Percentiles rank a stretch among this genome's conserved stretches.
Evolutionary conservation across 108 stramenopile species (phyloP).

Genomic region (Schizochytrium sp.): DNA sequence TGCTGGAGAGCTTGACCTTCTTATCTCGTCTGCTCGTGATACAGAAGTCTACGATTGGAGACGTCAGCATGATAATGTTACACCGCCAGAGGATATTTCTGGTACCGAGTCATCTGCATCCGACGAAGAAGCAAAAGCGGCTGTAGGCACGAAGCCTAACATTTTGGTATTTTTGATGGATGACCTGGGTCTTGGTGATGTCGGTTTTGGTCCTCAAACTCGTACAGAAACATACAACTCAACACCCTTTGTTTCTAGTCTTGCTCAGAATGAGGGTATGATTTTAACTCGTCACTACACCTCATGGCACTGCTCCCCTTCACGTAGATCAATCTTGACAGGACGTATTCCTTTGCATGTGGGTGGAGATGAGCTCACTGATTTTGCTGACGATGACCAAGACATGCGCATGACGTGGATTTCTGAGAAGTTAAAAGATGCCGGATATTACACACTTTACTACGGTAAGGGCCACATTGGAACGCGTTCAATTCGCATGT

Average conservation of each 20-base stretch:
- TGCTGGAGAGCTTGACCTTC: constrained; percentile 66
- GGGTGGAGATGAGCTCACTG: constrained; percentile 45
- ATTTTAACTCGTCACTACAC: constrained; percentile 43
- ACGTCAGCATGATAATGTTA: not conserved
- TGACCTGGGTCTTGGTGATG: constrained; percentile 49
- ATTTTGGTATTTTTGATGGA: constrained; percentile 51
- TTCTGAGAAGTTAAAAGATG: constrained; percentile 35
- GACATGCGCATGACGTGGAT: constrained; percentile 60
- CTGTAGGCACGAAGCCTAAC: constrained; percentile 27
- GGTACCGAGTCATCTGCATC: not conserved
- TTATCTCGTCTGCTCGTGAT: not conserved
- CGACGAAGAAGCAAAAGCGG: constrained; percentile 15
- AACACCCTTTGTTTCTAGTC: constrained; percentile 19
- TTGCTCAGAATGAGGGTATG: constrained; percentile 28
- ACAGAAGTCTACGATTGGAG: not conserved
- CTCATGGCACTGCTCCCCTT: constrained; percentile 52
- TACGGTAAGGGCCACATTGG: constrained; percentile 59
- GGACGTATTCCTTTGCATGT: constrained; percentile 6
- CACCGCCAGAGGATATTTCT: not conserved
- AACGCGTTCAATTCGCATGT: not conserved
- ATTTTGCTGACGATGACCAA: constrained; percentile 49
- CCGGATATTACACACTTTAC: not conserved
- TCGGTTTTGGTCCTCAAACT: constrained; percentile 3
- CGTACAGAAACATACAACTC: not conserved
- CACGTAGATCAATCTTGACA: constrained; percentile 42